Evolutionary conservation across 202 grass and related monocot species (phyloP).

Genomic region (Elaeis oleifera): DNA sequence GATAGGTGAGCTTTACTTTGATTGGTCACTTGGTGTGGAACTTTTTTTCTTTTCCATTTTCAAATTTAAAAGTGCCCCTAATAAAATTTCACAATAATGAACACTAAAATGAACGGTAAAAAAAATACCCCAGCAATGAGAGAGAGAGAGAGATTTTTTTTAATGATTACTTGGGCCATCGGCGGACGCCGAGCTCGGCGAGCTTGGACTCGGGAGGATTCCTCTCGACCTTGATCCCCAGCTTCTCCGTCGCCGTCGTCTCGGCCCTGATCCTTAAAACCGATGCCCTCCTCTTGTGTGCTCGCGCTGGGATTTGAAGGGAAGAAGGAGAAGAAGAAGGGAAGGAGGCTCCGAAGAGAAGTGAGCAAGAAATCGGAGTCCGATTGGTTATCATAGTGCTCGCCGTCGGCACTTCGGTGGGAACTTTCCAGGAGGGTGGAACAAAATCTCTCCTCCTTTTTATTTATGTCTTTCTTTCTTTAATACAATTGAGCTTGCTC

Average conservation of each 20-base stretch:
- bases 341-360: constrained; percentile 5
- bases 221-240: constrained; percentile 63
- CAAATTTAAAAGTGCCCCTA: no score
- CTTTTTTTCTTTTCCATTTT: no score
- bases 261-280: constrained; percentile 30
- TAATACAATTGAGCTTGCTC: no score
- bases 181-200: constrained; percentile 60
- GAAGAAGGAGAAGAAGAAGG: neutral
- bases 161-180: constrained; percentile 67
- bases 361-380: constrained; percentile 14
- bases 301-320: neutral
- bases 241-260: constrained; percentile 75
- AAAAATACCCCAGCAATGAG: neutral
- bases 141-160: neutral
- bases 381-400: constrained; percentile 30
- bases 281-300: constrained; percentile 3
- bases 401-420: constrained; percentile 8
- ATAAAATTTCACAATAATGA: neutral
- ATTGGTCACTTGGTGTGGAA: no score
- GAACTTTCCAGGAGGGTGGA: neutral
- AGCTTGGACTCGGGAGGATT: constrained; percentile 74
- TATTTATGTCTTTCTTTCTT: constrained; percentile 4
- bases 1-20: no score
- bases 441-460: neutral
- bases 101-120: neutral